Evolutionary conservation across 2,329 filamentous ascomycete species (phyloP).

Genomic region (Fusarium paranaense): DNA sequence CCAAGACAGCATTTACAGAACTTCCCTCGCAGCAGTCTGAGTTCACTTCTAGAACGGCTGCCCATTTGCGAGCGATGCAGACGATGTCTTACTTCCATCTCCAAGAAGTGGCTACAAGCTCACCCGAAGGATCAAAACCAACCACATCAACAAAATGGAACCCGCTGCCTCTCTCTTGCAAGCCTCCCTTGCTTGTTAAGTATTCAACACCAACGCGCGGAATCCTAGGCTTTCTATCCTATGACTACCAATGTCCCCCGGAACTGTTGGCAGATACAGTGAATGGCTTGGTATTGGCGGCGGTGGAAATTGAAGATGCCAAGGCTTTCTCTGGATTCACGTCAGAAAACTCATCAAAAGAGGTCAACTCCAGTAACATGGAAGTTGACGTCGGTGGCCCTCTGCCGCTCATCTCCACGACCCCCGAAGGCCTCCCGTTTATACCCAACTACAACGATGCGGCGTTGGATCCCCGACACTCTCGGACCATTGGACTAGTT

Average conservation of each 20-base stretch:
- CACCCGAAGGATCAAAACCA: constrained; percentile 8
- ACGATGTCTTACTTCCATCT: constrained; percentile 83
- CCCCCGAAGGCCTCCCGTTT: constrained; percentile 69
- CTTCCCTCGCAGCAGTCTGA: constrained; percentile 72
- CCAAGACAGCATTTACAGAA: constrained; percentile 57
- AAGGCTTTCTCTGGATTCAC: constrained; percentile 58
- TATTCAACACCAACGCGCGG: constrained; percentile 65
- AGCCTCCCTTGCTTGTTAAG: constrained; percentile 70
- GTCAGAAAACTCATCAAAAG: not conserved
- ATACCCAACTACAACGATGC: constrained; percentile 66
- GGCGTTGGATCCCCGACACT: constrained; percentile 70
- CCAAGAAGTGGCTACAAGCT: constrained; percentile 33
- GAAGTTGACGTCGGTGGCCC: constrained; percentile 12
- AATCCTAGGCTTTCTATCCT: constrained; percentile 74
- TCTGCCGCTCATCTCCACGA: constrained; percentile 26
- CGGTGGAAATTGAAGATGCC: constrained; percentile 70
- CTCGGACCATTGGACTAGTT: constrained; percentile 71
- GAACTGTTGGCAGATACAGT: constrained; percentile 73
- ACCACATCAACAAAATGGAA: constrained; percentile 58
- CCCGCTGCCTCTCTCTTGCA: constrained; percentile 64
- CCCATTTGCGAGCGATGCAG: constrained; percentile 79
- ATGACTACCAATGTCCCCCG: constrained; percentile 72
- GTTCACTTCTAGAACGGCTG: constrained; percentile 67
- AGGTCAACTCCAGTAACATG: constrained; percentile 28
- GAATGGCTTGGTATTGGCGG: constrained; percentile 76